phyloP scores from a whole-genome alignment of 169 alveolate species.

The Amoebophrya sp. region DNA sequence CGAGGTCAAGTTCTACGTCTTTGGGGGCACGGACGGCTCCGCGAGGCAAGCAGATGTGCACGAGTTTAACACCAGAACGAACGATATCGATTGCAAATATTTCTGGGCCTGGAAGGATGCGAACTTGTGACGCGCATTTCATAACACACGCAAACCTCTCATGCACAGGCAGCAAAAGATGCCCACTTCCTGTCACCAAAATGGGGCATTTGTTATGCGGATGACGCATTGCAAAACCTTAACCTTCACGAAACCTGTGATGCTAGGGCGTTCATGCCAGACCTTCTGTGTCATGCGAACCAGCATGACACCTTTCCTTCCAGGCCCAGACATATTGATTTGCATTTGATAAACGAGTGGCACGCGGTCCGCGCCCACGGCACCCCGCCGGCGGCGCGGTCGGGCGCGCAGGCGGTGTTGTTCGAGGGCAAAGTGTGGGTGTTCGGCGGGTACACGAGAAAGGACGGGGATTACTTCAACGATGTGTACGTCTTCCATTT shows the following conservation, averaged over 20 bases:
- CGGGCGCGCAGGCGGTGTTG: conserved; percentile 61
- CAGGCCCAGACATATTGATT: too few species aligned
- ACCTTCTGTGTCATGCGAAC: too few species aligned
- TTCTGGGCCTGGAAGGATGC: too few species aligned
- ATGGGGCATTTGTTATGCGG: too few species aligned
- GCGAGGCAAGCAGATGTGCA: conserved; percentile 63
- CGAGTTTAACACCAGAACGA: conserved; percentile 43
- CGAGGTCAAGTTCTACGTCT: conserved; percentile 54
- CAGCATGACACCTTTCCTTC: too few species aligned
- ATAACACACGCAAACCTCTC: too few species aligned
- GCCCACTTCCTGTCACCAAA: too few species aligned
- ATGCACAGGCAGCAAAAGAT: too few species aligned
- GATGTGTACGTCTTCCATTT: conserved; percentile 54
- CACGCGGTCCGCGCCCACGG: conserved; percentile 47
- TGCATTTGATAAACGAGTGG: conserved; percentile 33
- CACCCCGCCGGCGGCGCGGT: conserved; percentile 59
- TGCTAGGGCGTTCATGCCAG: background rate
- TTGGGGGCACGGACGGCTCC: conserved; percentile 72
- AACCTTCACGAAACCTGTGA: background rate
- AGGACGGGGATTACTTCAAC: conserved; percentile 74
- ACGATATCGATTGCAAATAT: too few species aligned
- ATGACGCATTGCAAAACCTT: background rate
- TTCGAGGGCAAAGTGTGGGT: conserved; percentile 51
- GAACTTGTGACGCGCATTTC: too few species aligned
- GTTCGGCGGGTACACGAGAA: conserved; percentile 74